Evolutionary conservation across 805 yeast genomes (phyloP), one percentile per base, ranked within the genome.

Genomic region (Brettanomyces naardenensis): DNA sequence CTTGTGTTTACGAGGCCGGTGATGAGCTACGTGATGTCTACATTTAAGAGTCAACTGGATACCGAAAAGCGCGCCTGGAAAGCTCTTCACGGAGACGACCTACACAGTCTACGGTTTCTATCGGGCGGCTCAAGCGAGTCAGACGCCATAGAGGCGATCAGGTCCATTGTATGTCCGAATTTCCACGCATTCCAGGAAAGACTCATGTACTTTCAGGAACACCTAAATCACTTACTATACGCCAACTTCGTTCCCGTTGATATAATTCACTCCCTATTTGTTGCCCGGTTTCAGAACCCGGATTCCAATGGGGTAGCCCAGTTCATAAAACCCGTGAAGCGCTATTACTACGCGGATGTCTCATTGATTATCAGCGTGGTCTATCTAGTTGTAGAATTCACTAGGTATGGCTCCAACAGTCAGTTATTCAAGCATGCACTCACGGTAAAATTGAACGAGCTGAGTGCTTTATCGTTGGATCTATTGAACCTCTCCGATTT

Each of bases 151-250:
- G 11, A 10, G 6, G 21, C n/a, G 20, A 23, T 34, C 13, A 14
- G 22, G 19, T n/a, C 13, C n/a, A n/a, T 20, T 6, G 13, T 32
- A 13, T 19, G 23, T 15, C 31, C 31, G 17, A 23, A 34, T 31
- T 15, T 25, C 13, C 25, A 15, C 11, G 36, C 36, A 7, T 6
- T 25, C n/a, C 36, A 25, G 13, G 36, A 34, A 26, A 9, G 36
- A 9, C 15, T 34, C 9, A 18, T 26, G 11, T 34, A 18, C 26
- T 34, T 34, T 26, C 36, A 34, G 15, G 14, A 15, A 7, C 20
- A 34, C 10, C 36, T 34, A 9, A 34, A 34, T 19, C 15, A 23
- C n/a, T 17, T 34, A 5, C 13, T 34, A 6, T 34, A 34, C 30
- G 13, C 10, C 17, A 31, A 21, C 6, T 34, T 34, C 20, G 22